phyloP scores from a whole-genome alignment of 2,329 filamentous ascomycete species.

The Alternaria gaisen region DNA sequence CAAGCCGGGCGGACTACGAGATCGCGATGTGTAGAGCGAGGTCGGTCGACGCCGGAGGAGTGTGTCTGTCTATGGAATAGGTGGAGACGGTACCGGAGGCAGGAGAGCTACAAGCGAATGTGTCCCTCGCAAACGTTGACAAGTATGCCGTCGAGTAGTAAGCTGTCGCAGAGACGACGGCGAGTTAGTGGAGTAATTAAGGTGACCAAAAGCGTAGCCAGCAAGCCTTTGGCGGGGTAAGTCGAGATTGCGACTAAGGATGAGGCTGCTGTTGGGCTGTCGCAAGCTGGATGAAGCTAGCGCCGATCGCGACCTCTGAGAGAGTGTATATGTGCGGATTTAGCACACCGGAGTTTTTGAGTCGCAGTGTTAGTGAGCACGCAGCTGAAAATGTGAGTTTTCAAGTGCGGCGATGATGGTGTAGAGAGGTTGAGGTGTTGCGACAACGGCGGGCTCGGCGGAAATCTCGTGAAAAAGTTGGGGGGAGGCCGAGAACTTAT shows the following conservation, averaged over 20 bases:
- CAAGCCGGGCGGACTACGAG: constrained; percentile 40
- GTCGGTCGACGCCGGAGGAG: constrained; percentile 43
- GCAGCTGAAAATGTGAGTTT: constrained; percentile 40
- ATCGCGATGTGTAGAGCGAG: constrained; percentile 42
- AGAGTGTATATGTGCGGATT: constrained; percentile 43
- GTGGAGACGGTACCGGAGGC: constrained; percentile 62
- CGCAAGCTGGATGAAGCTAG: constrained; percentile 41
- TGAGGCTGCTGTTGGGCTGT: constrained; percentile 42
- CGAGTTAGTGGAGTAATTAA: constrained; percentile 36
- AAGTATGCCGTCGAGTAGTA: constrained; percentile 40
- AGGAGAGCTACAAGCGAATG: constrained; percentile 99
- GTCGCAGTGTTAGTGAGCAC: constrained; percentile 43
- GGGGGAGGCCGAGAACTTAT: constrained; percentile 37
- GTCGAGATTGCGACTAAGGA: constrained; percentile 33
- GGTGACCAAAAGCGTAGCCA: constrained; percentile 54
- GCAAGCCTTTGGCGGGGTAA: constrained; percentile 52
- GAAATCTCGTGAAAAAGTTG: constrained; percentile 39
- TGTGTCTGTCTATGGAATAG: constrained; percentile 24
- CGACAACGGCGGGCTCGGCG: constrained; percentile 39
- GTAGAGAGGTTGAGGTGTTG: constrained; percentile 36
- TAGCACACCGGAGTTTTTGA: constrained; percentile 31
- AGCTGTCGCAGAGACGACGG: constrained; percentile 37
- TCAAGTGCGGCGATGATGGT: constrained; percentile 38
- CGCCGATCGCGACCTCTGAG: constrained; percentile 42
- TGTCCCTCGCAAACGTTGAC: constrained; percentile 77